Conservation (phyloP, 805 yeast genomes). For the Candida maris region DNA sequence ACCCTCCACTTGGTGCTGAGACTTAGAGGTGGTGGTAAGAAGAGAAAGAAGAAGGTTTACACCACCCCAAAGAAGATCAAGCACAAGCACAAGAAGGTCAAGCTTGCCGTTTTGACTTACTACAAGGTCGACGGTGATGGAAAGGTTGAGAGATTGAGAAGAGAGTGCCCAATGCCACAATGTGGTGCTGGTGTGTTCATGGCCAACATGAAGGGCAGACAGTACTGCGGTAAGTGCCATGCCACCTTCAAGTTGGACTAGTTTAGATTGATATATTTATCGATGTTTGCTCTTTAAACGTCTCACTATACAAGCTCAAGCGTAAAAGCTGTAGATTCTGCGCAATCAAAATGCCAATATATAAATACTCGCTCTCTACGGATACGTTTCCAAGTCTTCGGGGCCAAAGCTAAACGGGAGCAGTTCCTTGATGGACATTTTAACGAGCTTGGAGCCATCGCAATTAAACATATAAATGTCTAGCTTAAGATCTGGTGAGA, state of each 20-base stretch:
- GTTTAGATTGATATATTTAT: not conserved
- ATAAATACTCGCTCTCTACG: too few species aligned
- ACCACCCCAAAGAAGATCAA: constrained; percentile 99
- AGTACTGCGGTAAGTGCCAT: constrained; percentile 99
- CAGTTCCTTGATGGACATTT: constrained; percentile 55
- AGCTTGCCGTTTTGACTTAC: constrained; percentile 98
- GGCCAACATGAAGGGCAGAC: constrained; percentile 99
- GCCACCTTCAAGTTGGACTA: constrained; percentile 67
- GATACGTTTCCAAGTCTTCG: constrained; percentile 40
- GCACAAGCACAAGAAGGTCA: constrained; percentile 99
- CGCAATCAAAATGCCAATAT: too few species aligned
- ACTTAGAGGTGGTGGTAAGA: constrained; percentile 98
- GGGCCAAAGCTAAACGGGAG: constrained; percentile 90
- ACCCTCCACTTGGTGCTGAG: constrained; percentile 94
- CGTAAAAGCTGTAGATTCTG: too few species aligned
- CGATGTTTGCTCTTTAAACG: too few species aligned
- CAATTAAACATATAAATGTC: constrained; percentile 68
- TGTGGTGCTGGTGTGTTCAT: constrained; percentile 99
- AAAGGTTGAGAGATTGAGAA: constrained; percentile 96
- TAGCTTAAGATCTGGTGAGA: constrained; percentile 40
- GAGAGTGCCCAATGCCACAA: constrained; percentile 88
- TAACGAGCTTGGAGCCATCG: constrained; percentile 43
- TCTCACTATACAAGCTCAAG: too few species aligned
- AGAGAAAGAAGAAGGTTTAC: constrained; percentile 99
- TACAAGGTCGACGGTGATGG: constrained; percentile 99